Evolutionary conservation across 768 basidiomycete species (phyloP).

Genomic region (Psilocybe subaeruginosa): DNA sequence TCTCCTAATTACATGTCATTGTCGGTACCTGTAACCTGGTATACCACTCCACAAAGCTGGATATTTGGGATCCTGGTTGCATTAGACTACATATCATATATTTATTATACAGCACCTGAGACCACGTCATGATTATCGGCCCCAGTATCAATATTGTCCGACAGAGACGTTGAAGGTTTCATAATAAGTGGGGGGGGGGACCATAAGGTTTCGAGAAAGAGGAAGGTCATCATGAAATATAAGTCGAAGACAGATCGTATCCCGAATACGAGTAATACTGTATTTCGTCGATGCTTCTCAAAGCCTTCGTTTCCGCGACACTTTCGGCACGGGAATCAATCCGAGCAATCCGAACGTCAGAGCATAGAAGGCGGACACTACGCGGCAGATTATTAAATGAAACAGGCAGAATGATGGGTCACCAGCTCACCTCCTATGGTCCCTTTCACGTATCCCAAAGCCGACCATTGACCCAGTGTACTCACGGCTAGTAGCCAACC

Average conservation of each 20-base stretch:
- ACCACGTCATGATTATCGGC: neutral
- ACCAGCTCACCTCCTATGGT: conserved; percentile 58
- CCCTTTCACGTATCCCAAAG: conserved; percentile 65
- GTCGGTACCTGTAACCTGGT: neutral
- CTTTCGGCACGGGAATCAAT: conserved; percentile 66
- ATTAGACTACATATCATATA: conserved; percentile 8
- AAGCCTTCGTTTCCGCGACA: conserved; percentile 30
- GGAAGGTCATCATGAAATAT: neutral
- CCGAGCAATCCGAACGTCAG: conserved; percentile 77
- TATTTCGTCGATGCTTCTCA: conserved; percentile 6
- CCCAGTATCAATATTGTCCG: neutral
- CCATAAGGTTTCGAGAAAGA: neutral
- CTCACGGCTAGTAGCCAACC: conserved; percentile 69
- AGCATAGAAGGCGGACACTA: conserved; percentile 73
- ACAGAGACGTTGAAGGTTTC: neutral
- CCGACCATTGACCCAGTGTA: conserved; percentile 70
- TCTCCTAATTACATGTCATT: too few relatives aligned
- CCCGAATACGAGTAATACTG: neutral
- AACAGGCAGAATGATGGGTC: conserved; percentile 10
- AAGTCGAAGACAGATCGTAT: neutral
- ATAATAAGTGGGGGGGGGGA: neutral
- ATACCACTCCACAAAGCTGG: neutral
- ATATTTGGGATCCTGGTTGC: neutral
- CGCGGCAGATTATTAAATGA: neutral
- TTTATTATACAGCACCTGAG: conserved; percentile 2